Conservation (phyloP, 1,284 basidiomycete genomes). For the Boletus smithii region DNA sequence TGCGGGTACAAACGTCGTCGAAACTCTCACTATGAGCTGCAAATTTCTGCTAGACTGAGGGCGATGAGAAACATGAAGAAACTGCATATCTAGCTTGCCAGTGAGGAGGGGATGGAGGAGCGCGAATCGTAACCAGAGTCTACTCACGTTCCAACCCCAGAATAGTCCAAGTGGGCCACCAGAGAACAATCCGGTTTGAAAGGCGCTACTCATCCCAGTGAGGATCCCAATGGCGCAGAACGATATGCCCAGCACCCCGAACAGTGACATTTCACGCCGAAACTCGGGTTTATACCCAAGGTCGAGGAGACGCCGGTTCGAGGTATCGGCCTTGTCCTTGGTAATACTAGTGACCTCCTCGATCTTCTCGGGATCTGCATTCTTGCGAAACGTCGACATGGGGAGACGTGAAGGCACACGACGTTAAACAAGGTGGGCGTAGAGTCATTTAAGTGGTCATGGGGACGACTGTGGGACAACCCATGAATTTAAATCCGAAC, state of each 20-base stretch:
- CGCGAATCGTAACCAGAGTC: neutral
- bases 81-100: slow-evolving; percentile 47
- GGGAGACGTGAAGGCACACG: neutral
- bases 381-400: slow-evolving; percentile 13
- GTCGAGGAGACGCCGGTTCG: slow-evolving; percentile 47
- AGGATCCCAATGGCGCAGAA: slow-evolving; percentile 61
- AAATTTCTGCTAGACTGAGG: slow-evolving; percentile 56
- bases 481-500: neutral
- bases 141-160: slow-evolving; percentile 63
- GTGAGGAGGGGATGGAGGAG: neutral
- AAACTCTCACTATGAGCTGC: slow-evolving; percentile 51
- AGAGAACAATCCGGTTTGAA: slow-evolving; percentile 57
- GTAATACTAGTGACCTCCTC: slow-evolving; percentile 8
- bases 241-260: slow-evolving; percentile 58
- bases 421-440: neutral
- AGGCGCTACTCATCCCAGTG: slow-evolving; percentile 57
- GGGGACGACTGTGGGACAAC: slow-evolving; percentile 15
- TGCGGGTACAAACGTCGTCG: neutral
- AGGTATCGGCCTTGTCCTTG: slow-evolving; percentile 10
- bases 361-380: slow-evolving; percentile 9
- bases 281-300: slow-evolving; percentile 56
- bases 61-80: slow-evolving; percentile 60
- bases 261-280: slow-evolving; percentile 56
- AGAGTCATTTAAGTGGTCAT: slow-evolving; percentile 4
- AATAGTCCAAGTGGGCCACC: slow-evolving; percentile 58